phyloP scores from a whole-genome alignment of 768 basidiomycete genomes.

The Boletus sensibilis region DNA sequence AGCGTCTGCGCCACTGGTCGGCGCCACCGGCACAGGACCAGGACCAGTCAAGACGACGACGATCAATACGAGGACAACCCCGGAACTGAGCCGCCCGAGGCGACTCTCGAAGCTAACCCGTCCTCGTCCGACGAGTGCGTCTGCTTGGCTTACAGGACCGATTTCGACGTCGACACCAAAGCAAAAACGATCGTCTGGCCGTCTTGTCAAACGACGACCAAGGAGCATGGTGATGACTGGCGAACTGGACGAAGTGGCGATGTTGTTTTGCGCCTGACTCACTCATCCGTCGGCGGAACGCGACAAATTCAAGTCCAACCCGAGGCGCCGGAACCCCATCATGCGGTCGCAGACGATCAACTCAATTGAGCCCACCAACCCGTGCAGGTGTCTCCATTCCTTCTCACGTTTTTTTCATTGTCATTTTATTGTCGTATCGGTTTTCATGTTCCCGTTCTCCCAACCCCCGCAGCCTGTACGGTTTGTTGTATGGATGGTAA shows the following conservation, averaged over 20 bases:
- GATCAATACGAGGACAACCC: background rate
- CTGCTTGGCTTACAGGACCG: background rate
- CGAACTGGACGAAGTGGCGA: background rate
- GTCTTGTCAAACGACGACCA: constrained; percentile 12
- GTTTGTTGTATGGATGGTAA: background rate
- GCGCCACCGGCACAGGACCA: constrained; percentile 13
- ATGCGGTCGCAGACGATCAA: background rate
- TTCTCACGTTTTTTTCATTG: background rate
- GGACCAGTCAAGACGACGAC: background rate
- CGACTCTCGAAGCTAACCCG: background rate
- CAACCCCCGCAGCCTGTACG: background rate
- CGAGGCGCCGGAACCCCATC: background rate
- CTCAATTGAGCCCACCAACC: constrained; percentile 2
- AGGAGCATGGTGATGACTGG: background rate
- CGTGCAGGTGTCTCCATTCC: background rate
- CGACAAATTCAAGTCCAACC: background rate
- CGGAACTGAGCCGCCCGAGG: background rate
- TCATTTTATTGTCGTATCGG: background rate
- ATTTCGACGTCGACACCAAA: constrained; percentile 4
- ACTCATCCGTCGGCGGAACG: too few species aligned
- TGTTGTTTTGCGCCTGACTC: background rate
- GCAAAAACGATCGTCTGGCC: background rate
- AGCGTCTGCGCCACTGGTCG: constrained; percentile 9
- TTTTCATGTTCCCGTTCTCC: background rate
- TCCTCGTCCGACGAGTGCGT: constrained; percentile 2